Evolutionary conservation across 225 moss, liverwort and hornwort species (phyloP), one percentile per base, ranked within the genome.

Genomic region (Pseudoscleropodium purum): DNA sequence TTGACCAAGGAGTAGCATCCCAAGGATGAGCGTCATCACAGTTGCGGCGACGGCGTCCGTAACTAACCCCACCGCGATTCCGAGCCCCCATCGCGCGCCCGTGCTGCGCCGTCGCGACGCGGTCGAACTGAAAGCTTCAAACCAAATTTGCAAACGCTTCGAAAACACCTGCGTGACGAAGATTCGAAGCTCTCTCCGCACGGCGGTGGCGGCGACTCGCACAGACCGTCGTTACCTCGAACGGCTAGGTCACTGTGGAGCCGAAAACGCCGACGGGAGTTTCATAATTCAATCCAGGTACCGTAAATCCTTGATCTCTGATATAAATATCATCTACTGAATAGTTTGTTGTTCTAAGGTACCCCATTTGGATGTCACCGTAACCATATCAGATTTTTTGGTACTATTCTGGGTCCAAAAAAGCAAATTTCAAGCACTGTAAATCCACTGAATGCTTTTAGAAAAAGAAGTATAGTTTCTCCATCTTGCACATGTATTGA

Each of bases 21-120:
- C 65, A 84, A 72, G 61, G n/a, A 92, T 11, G 15, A 94, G 88
- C 4, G 97, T 94, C 15, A 95, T 65, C 25, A 96, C 7, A 27
- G 87, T 88, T 11, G 94, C 94, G 19, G 93, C 92, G 20, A 95
- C 29, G 51, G 86, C 86, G 57, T 84, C 89, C 17, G 89, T 81
- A 37, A 84, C 86, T 17, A 83, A 30, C 33, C 91, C 96, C 23
- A 93, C 79, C 6, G 88, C 93, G 45, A 98, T 84, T 17, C 95
- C 96, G 19, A 96, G 88, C 7, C 91, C 95, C 96, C 97, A 98
- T 88, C 89, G 93, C 39, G 86, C 90, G 18, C 86, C 94, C 4
- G 33, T 85, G 56, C 88, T 83, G 90, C 93, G 91, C 60, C 72
- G 10, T 67, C 11, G 15, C 8, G 41, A 41, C 72, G 26, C 15